These are phyloP conservation scores for Penstemon barbatus DNA, from an alignment of 257 asterid genomes.

Conservation along the genomic window DNA sequence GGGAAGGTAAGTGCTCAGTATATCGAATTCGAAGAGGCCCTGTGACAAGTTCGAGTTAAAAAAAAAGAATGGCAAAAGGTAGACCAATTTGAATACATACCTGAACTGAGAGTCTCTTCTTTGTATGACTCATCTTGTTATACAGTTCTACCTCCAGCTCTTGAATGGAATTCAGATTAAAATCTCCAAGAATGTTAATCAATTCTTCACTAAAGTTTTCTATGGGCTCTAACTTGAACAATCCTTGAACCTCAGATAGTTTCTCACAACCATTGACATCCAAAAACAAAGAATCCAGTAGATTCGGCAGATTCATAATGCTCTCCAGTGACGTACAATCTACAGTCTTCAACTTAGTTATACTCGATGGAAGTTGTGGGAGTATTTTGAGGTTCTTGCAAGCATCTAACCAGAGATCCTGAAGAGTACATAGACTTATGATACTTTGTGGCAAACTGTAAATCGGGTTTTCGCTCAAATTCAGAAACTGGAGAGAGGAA, in stretches of 20 bases:
- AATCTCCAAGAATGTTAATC: neutral
- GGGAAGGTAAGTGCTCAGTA: neutral
- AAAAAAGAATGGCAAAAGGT: too few relatives aligned
- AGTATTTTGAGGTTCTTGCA: neutral
- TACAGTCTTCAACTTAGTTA: neutral
- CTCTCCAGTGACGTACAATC: neutral
- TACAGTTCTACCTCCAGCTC: neutral
- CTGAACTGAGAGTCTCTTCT: neutral
- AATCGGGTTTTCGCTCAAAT: neutral
- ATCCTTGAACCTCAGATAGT: slow-evolving; percentile 1
- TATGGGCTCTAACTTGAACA: neutral
- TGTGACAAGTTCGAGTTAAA: neutral
- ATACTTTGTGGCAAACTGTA: neutral
- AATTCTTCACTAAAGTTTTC: neutral
- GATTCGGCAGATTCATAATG: neutral
- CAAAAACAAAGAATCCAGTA: neutral
- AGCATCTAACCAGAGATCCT: neutral
- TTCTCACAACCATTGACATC: slow-evolving; percentile 1
- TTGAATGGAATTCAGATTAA: neutral
- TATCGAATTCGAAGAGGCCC: slow-evolving; percentile 5
- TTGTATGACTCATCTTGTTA: neutral
- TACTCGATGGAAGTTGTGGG: neutral
- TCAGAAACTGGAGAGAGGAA: neutral
- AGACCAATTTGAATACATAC: neutral
- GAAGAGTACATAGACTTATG: neutral